These are phyloP conservation scores for Scolecobasidium constrictum DNA, from an alignment of 2,329 filamentous ascomycete genomes.

Conservation along the genomic window DNA sequence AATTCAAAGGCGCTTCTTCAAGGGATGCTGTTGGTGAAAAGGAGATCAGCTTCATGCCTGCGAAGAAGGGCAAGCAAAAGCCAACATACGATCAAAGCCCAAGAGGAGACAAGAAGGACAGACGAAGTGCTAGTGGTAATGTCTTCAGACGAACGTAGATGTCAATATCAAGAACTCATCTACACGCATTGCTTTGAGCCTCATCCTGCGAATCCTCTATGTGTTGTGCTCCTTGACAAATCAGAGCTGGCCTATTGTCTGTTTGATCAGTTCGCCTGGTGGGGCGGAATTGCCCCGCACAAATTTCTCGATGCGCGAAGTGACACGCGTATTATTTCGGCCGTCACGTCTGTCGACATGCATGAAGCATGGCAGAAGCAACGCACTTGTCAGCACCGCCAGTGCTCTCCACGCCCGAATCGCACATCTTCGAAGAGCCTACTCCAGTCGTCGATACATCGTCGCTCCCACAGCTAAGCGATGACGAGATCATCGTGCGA, in stretches of 20 bases:
- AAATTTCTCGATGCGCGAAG: background rate
- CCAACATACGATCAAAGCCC: constrained; percentile 14
- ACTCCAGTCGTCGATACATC: constrained; percentile 25
- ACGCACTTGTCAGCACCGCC: constrained; percentile 29
- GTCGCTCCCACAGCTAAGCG: constrained; percentile 31
- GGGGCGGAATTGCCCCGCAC: background rate
- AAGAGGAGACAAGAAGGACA: constrained; percentile 30
- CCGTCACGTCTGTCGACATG: no score
- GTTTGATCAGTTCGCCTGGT: no score
- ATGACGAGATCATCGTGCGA: constrained; percentile 61
- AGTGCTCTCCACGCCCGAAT: constrained; percentile 52
- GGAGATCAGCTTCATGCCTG: constrained; percentile 63
- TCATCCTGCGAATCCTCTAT: no score
- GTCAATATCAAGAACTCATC: no score
- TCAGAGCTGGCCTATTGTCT: no score
- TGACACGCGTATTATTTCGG: background rate
- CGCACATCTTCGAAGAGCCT: constrained; percentile 47
- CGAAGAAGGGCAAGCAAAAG: constrained; percentile 31
- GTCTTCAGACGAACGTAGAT: constrained; percentile 5
- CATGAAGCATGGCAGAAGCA: constrained; percentile 1
- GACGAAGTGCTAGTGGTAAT: constrained; percentile 67
- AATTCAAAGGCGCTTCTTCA: constrained; percentile 14
- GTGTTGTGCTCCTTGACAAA: no score
- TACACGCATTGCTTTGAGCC: no score
- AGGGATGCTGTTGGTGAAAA: constrained; percentile 33